phyloP scores from a whole-genome alignment of 352 stramenopile genomes.

The Phytophthora agathidicida region DNA sequence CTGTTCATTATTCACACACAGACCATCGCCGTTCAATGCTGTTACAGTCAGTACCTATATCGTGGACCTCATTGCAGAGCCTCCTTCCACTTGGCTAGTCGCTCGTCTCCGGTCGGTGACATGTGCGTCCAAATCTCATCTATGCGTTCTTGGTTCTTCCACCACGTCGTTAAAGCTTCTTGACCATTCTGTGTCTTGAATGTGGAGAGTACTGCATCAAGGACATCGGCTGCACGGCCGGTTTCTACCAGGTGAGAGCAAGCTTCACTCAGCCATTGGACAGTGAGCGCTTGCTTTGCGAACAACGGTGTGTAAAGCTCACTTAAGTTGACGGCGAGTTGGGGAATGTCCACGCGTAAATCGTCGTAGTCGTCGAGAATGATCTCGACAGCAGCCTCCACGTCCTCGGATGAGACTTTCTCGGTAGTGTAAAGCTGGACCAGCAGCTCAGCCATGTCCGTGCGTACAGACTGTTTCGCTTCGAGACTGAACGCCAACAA shows the following conservation, averaged over 20 bases:
- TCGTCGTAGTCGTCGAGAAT: constrained; percentile 78
- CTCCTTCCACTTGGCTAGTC: constrained; percentile 38
- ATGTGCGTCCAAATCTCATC: constrained; percentile 42
- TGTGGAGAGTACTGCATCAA: constrained; percentile 46
- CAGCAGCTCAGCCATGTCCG: constrained; percentile 51
- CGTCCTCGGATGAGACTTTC: constrained; percentile 53
- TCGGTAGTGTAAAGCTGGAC: constrained; percentile 44
- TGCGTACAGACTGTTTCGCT: constrained; percentile 51
- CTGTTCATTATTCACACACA: constrained; percentile 33
- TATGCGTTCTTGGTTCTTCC: constrained; percentile 43
- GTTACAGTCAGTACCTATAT: neutral
- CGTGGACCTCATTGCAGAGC: constrained; percentile 26
- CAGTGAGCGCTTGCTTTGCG: constrained; percentile 44
- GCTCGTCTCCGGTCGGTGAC: constrained; percentile 22
- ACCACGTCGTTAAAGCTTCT: constrained; percentile 60
- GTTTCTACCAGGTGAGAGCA: constrained; percentile 45
- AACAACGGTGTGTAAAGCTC: constrained; percentile 73
- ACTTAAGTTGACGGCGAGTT: constrained; percentile 57
- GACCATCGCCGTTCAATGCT: constrained; percentile 12
- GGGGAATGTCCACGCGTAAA: constrained; percentile 76
- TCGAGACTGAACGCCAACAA: constrained; percentile 55
- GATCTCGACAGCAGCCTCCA: constrained; percentile 60
- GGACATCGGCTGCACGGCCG: constrained; percentile 55
- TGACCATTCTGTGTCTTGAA: constrained; percentile 37
- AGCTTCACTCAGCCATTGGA: constrained; percentile 59